Conservation (phyloP, 345 rosid genomes). For the Linum tenue region DNA sequence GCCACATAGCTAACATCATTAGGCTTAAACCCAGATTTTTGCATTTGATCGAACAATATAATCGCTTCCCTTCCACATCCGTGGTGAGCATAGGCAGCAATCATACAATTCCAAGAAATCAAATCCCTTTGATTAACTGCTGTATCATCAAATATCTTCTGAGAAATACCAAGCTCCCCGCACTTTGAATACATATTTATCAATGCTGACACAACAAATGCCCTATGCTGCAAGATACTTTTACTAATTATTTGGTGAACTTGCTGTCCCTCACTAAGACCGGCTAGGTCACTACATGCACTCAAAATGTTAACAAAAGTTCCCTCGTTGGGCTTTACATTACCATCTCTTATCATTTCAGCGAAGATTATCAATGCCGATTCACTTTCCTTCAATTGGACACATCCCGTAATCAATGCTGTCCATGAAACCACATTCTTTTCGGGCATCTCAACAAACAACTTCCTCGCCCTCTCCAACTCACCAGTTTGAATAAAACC, state of each 20-base stretch:
- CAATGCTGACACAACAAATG: conserved; percentile 50
- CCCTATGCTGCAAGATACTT: conserved; percentile 37
- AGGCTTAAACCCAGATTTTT: conserved; percentile 36
- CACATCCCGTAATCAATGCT: conserved; percentile 24
- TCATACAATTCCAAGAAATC: conserved; percentile 62
- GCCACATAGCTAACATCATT: conserved; percentile 53
- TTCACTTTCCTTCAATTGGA: conserved; percentile 43
- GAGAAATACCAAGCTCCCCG: conserved; percentile 44
- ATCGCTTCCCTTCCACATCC: conserved; percentile 58
- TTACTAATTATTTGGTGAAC: conserved; percentile 54
- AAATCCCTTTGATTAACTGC: conserved; percentile 35
- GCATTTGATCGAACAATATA: conserved; percentile 49
- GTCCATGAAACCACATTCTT: conserved; percentile 23
- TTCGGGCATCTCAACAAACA: not conserved
- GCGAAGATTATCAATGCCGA: conserved; percentile 44
- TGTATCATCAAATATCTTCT: conserved; percentile 46
- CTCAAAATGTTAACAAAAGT: conserved; percentile 55
- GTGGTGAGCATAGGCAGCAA: conserved; percentile 68
- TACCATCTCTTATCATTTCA: conserved; percentile 40
- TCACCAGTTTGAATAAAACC: conserved; percentile 10
- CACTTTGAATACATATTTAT: conserved; percentile 72
- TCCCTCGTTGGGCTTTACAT: conserved; percentile 45
- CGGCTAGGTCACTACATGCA: conserved; percentile 61
- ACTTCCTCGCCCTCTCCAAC: conserved; percentile 15
- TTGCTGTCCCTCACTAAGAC: conserved; percentile 61